phyloP scores from a whole-genome alignment of 805 yeast species.

The Starmerella stellata region DNA sequence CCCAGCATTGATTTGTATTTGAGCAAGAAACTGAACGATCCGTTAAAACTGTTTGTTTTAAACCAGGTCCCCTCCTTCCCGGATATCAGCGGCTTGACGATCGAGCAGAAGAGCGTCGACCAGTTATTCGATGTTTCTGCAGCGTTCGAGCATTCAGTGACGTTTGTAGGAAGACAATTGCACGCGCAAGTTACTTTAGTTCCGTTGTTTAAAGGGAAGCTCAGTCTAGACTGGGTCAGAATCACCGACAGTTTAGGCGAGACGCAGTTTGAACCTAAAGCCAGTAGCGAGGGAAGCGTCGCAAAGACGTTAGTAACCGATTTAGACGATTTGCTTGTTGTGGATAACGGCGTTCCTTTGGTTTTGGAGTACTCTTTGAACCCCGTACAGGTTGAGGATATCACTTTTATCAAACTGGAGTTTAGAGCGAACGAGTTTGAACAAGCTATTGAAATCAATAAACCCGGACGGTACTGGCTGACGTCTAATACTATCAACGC shows the following conservation, averaged over 20 bases:
- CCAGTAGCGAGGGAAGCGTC: neutral
- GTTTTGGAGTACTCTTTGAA: slow-evolving; percentile 19
- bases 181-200: slow-evolving; percentile 13
- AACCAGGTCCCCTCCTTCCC: slow-evolving; percentile 3
- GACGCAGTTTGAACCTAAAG: neutral
- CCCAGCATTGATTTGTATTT: slow-evolving; percentile 6
- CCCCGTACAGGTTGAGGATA: slow-evolving; percentile 19
- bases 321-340: slow-evolving; percentile 9
- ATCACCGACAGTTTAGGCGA: slow-evolving; percentile 9
- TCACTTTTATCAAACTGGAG: slow-evolving; percentile 1
- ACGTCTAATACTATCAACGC: slow-evolving; percentile 1
- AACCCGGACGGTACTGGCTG: slow-evolving; percentile 6
- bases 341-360: slow-evolving; percentile 11
- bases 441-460: slow-evolving; percentile 7
- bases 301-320: neutral
- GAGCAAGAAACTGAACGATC: slow-evolving; percentile 6
- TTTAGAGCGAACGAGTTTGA: slow-evolving; percentile 1
- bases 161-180: slow-evolving; percentile 14
- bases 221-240: slow-evolving; percentile 7
- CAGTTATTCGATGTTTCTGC: slow-evolving; percentile 11
- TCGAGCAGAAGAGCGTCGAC: neutral
- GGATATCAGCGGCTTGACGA: too few relatives aligned
- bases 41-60: slow-evolving; percentile 7
- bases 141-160: slow-evolving; percentile 7
- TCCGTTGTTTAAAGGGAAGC: slow-evolving; percentile 8